Conservation (phyloP, 73 alveolate species). For the Durusdinium trenchii region DNA sequence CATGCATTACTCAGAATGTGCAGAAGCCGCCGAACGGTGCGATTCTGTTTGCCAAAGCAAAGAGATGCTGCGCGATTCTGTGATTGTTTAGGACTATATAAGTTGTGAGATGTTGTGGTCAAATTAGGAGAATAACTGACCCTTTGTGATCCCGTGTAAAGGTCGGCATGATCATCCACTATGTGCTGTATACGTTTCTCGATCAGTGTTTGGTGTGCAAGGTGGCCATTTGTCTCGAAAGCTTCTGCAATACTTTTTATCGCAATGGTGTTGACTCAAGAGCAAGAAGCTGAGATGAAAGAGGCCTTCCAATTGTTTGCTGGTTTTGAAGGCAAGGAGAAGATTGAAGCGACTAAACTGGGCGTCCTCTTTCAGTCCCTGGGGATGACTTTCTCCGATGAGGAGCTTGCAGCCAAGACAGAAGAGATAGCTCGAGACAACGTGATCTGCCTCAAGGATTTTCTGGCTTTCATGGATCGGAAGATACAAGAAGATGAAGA, state of each 20-base stretch:
- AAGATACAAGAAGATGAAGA: neutral
- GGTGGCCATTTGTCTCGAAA: too few relatives aligned
- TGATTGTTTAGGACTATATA: too few relatives aligned
- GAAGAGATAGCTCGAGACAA: constrained; percentile 15
- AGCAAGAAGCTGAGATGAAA: constrained; percentile 16
- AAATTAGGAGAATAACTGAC: neutral
- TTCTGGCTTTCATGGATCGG: constrained; percentile 1
- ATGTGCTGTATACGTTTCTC: neutral
- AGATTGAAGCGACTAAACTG: constrained; percentile 4
- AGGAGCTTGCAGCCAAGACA: neutral
- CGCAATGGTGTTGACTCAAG: constrained; percentile 33
- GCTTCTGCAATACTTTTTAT: too few relatives aligned
- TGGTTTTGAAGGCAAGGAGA: constrained; percentile 4
- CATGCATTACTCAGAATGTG: neutral
- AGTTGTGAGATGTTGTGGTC: neutral
- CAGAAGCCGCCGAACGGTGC: constrained; percentile 65
- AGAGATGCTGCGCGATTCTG: neutral
- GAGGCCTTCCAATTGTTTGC: constrained; percentile 44
- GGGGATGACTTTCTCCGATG: constrained; percentile 23
- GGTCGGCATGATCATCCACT: neutral
- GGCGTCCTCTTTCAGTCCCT: neutral
- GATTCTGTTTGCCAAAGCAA: neutral
- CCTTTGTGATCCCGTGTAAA: too few relatives aligned
- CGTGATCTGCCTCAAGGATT: constrained; percentile 16
- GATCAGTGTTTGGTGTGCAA: too few relatives aligned